Base-by-base conservation (phyloP, 352 stramenopile species). In the Phytophthora sp. region DNA sequence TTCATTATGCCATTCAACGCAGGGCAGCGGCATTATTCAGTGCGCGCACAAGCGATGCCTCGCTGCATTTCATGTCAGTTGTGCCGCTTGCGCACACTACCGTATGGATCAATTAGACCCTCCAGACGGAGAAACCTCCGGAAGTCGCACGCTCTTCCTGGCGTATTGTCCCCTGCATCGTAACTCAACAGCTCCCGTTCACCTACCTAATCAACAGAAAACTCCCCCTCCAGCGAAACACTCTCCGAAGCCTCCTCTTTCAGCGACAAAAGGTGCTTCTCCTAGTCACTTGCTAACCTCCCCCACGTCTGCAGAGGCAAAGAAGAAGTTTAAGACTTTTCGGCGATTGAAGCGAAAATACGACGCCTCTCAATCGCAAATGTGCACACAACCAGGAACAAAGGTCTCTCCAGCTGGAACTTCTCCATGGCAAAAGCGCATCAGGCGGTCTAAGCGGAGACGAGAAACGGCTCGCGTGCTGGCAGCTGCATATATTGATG, bases 51-150 rank as follows among this genome's bases (percentile, higher is more conserved):
- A 87, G 57, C 71, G 74, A 21, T 96, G 87, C 28, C 53, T 96
- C 10, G 34, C 62, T 23, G 83, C 85, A 5, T 96, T 96, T 65
- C 87, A 96, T 59, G 84, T 94, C 17, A 94, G 79, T 30, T 96
- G 87, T 39, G 87, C 82, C 18, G 75, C 74, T 4, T 77, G 60
- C 56, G 84, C 83, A 4, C 61, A 78, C 11, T 91, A 89, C 62
- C 64, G 66, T 20, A 82, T 92, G 50, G 64, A 87, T 28, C 79
- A 92, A 62, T 12, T 80, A 21, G 72, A 77, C n/a, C 48, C 55
- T 23, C 53, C 51, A 5, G 61, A 84, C 26, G 74, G 76, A 17
- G 51, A 80, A 52, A 43, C 67, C 10, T 62, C 73, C 32, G 76
- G 53, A 31, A 46, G 26, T 44, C 68, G 71, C 24, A 89, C 81